Percentiles rank a stretch among this genome's conserved stretches.
phyloP scores from a whole-genome alignment of 129 eudicot genomes.

The Chrysanthemum seticuspe region DNA sequence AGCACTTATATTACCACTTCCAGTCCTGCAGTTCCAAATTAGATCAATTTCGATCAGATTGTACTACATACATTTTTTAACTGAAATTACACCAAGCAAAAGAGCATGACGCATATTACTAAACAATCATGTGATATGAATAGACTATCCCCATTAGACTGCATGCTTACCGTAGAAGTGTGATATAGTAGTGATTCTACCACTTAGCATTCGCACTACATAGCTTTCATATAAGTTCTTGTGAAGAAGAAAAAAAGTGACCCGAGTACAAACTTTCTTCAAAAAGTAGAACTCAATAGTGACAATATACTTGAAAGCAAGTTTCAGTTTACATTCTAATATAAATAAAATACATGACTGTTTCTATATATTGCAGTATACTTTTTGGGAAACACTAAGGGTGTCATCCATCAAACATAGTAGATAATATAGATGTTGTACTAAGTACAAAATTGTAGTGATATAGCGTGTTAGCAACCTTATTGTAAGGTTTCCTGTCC shows the following conservation, averaged over 20 bases:
- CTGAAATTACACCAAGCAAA: constrained; percentile 13
- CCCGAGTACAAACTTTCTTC: constrained; percentile 8
- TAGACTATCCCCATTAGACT: constrained; percentile 11
- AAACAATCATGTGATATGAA: constrained; percentile 10
- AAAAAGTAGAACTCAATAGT: constrained; percentile 1
- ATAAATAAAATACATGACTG: neutral
- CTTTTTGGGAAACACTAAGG: neutral
- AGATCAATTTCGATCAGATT: constrained; percentile 4
- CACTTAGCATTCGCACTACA: constrained; percentile 3
- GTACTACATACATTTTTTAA: neutral
- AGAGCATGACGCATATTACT: constrained; percentile 7
- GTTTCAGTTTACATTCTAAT: neutral
- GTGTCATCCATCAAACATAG: constrained; percentile 7
- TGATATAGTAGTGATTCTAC: neutral
- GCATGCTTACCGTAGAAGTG: constrained; percentile 12
- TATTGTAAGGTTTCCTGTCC: constrained; percentile 3
- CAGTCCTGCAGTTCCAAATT: constrained; percentile 67
- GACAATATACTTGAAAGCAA: constrained; percentile 2
- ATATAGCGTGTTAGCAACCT: neutral
- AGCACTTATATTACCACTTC: constrained; percentile 77
- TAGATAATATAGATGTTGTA: constrained; percentile 1
- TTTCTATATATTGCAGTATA: constrained; percentile 6
- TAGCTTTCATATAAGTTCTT: constrained; percentile 6
- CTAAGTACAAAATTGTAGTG: constrained; percentile 8
- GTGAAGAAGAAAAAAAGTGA: neutral